Percentiles rank a stretch among this genome's conserved stretches.
Evolutionary conservation across 345 rosid genomes (phyloP).

Genomic region (Camelina neglecta): DNA sequence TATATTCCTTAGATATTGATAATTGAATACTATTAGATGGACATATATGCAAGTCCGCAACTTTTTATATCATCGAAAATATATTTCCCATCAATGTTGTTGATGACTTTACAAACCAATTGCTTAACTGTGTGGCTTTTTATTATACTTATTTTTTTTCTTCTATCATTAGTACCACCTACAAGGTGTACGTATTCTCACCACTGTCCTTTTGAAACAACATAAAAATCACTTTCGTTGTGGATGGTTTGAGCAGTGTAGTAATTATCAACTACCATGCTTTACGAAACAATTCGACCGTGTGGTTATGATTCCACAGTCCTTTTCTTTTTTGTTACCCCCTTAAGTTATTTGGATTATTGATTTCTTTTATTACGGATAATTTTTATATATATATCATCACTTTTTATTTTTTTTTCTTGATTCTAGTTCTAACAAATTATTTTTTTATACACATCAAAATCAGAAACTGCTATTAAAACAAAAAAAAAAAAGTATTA

Average conservation of each 20-base stretch:
- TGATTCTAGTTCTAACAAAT: constrained; percentile 28
- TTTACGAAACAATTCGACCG: constrained; percentile 5
- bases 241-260: background rate
- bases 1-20: background rate
- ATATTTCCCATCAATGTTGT: constrained; percentile 1
- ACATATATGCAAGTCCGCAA: background rate
- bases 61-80: constrained; percentile 3
- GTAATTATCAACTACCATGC: constrained; percentile 5
- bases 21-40: background rate
- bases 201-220: background rate
- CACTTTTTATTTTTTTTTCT: constrained; percentile 16
- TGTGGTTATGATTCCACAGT: constrained; percentile 1
- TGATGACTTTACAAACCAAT: constrained; percentile 16
- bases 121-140: constrained; percentile 5
- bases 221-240: background rate
- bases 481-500: background rate
- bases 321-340: background rate
- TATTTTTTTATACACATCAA: constrained; percentile 31
- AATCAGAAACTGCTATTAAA: constrained; percentile 23
- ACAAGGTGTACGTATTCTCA: background rate
- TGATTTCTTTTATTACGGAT: background rate
- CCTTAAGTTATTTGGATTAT: background rate
- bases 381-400: background rate
- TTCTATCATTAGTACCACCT: background rate
- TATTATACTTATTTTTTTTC: background rate